Evolutionary conservation across 306 rosid genomes (phyloP), one percentile per base, ranked within the genome.

Genomic region (Glycine soja): DNA sequence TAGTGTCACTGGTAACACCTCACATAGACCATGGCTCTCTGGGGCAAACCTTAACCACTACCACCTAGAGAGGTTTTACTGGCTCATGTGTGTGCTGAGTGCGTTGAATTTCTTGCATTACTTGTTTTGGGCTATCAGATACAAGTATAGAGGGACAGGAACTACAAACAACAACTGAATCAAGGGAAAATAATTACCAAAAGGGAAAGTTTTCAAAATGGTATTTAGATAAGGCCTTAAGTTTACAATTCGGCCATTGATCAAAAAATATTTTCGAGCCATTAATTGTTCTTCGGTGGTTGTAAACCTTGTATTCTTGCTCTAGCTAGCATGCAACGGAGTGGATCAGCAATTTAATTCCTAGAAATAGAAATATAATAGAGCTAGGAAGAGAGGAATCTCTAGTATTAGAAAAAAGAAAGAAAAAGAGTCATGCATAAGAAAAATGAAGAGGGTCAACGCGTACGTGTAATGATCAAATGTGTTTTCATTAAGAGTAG

Each of bases 81-180:
- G 98, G 99, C 88, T 93, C 65, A 88, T 95, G 97, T 95, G 97
- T 79, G 97, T 85, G 47, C 94, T 95, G 3, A 90, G 97, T 77
- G 97, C 81, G 19, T 65, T 95, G 78, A 95, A 95, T 75, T 95
- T 93, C 89, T 82, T 95, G 48, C 96, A 95, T 83, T 95, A 90
- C 81, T 78, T 95, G 6, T 86, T 93, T 70, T 93, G 98, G 99
- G 97, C 98, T 13, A 67, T 62, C 64, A 54, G 78, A 36, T 92
- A 95, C 86, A 89, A 88, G 45, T 95, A 95, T 83, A 89, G 91
- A 86, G 86, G 88, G 1, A 57, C 72, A 34, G 78, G 86, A 58
- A 65, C 71, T 50, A 19, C 48, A 59, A 54, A 36, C 40, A 36
- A 36, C 5, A 3, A 36, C 32, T 40, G 78, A 76, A 50, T 80